A percentile compares a stretch with the other conserved stretches of the same genome.
Evolutionary conservation across 2,329 filamentous ascomycete genomes (phyloP).

Genomic region (Ophiostoma montium): DNA sequence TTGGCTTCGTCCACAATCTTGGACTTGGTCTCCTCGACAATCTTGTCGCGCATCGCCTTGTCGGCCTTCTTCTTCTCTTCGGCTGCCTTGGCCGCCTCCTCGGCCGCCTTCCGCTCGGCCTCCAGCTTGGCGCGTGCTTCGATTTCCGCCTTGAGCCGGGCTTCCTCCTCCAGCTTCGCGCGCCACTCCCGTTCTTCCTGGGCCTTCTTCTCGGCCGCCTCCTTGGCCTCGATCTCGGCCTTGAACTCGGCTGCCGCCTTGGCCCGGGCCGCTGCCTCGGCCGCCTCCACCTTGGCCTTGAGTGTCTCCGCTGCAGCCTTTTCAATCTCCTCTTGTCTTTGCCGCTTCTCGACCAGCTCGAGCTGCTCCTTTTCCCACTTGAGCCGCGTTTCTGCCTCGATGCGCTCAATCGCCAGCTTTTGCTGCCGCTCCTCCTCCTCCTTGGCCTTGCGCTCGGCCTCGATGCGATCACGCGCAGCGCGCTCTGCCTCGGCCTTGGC

Average conservation of each 20-base stretch:
- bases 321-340: conserved; percentile 12
- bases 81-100: conserved; percentile 28
- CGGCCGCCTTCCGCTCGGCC: conserved; percentile 32
- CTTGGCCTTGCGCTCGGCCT: conserved; percentile 22
- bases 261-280: conserved; percentile 29
- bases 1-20: conserved; percentile 30
- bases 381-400: neutral
- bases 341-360: neutral
- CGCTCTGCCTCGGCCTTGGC: too few relatives aligned
- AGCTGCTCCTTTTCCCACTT: neutral
- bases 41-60: conserved; percentile 37
- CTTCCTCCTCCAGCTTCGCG: conserved; percentile 34
- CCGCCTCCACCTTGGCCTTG: conserved; percentile 28
- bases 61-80: conserved; percentile 40
- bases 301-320: conserved; percentile 31
- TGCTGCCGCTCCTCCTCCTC: conserved; percentile 20
- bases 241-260: conserved; percentile 25
- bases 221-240: conserved; percentile 23
- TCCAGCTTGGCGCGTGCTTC: conserved; percentile 30
- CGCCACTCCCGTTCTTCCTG: conserved; percentile 25
- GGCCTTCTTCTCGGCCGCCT: conserved; percentile 15
- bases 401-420: neutral
- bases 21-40: conserved; percentile 31
- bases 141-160: conserved; percentile 26
- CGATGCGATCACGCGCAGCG: too few relatives aligned